Conservation (phyloP, 208 protist species). For the Trypanosomatidae sp. region DNA sequence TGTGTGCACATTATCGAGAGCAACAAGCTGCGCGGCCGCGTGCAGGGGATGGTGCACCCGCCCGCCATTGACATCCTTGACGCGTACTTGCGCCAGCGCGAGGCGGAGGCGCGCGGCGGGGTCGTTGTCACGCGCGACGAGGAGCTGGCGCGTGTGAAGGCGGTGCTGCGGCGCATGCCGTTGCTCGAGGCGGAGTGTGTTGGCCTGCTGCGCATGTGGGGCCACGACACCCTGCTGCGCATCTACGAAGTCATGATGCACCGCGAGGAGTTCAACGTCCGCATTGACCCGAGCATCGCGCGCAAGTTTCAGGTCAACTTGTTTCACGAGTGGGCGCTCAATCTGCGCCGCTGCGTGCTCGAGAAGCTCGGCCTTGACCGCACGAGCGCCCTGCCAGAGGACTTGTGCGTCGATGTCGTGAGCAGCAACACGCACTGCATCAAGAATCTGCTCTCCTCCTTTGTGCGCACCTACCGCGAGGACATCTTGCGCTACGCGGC, state of each 20-base stretch:
- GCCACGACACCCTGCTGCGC: slow-evolving; percentile 31
- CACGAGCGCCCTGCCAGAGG: slow-evolving; percentile 30
- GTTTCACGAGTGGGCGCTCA: slow-evolving; percentile 79
- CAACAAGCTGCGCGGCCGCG: slow-evolving; percentile 70
- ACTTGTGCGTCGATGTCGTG: slow-evolving; percentile 73
- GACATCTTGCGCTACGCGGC: slow-evolving; percentile 41
- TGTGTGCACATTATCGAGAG: slow-evolving; percentile 86
- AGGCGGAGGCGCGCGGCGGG: slow-evolving; percentile 20
- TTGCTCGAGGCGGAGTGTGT: slow-evolving; percentile 42
- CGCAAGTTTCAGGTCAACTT: slow-evolving; percentile 71
- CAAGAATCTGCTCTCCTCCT: slow-evolving; percentile 76
- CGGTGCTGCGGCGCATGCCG: slow-evolving; percentile 44
- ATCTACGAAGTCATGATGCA: slow-evolving; percentile 88
- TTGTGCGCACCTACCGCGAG: slow-evolving; percentile 53
- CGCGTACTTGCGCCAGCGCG: slow-evolving; percentile 40
- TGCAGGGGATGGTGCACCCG: slow-evolving; percentile 76
- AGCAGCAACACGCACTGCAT: slow-evolving; percentile 89
- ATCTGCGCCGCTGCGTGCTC: slow-evolving; percentile 55
- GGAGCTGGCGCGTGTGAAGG: slow-evolving; percentile 30
- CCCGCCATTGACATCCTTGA: slow-evolving; percentile 73
- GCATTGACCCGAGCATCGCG: slow-evolving; percentile 67
- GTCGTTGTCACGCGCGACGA: slow-evolving; percentile 13
- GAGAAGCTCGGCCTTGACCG: slow-evolving; percentile 50
- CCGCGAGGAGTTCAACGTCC: slow-evolving; percentile 84
- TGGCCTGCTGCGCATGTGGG: slow-evolving; percentile 59